Base-by-base conservation (phyloP, 306 rosid species). In the Prunus armeniaca region DNA sequence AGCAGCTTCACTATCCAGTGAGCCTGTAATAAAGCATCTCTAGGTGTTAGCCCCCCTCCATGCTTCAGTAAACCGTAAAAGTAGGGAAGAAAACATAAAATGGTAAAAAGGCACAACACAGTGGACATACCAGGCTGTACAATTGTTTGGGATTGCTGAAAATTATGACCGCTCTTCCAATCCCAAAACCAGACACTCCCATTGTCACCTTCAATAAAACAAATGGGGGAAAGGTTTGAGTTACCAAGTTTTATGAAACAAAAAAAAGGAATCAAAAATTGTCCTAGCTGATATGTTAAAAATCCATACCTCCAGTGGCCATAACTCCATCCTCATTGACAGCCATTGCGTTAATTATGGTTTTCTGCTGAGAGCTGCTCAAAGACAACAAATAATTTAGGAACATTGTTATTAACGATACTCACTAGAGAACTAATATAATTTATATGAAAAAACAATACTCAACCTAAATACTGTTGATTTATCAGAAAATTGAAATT, bases 131-230 rank as follows among this genome's bases (percentile, higher is more conserved):
- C 97, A 14, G 99, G 97, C 66, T 95, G 99, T 30, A 95, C 99
- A 66, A 95, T 92, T 73, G 97, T 92, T 86, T 95, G 99, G 15
- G 93, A 30, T 84, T 95, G 99, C 83, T 95, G 99, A 66, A 84
- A 95, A 85, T 92, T 95, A 82, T 95, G 97, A 65, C 99, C 97
- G 55, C 99, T 95, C 87, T 89, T 91, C 99, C 99, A 95, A 66
- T 92, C 99, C 99, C 99, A 95, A 81, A 95, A 95, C 99, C 99
- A 95, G 78, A 95, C 2, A 76, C 99, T 95, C 75, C 99, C 99
- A 25, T 95, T 95, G 88, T 95, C 99, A 81, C 99, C 99, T 95
- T 69, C 65, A 83, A 71, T 65, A 27, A 56, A 62, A 60, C 9
- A 19, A 72, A 69, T 14, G 0, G 12, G 67, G 49, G 45, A 30